A percentile compares a stretch with the other conserved stretches of the same genome.
These are phyloP conservation scores for Anisodus tanguticus DNA, from an alignment of 257 asterid species.

Conservation along the genomic window DNA sequence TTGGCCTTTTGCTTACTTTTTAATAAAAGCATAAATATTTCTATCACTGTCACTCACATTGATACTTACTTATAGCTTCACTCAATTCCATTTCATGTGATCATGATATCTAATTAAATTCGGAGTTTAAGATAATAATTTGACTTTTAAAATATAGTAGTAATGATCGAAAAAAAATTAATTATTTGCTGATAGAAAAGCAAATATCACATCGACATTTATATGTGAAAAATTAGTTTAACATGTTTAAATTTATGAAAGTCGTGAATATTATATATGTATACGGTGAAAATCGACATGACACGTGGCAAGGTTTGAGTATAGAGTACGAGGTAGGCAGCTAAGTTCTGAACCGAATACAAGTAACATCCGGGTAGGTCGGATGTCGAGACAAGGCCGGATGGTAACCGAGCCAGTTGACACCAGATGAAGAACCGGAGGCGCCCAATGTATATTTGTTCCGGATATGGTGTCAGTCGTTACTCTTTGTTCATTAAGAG, in stretches of 20 bases:
- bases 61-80: background rate
- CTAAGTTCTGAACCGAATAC: no score
- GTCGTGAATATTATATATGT: background rate
- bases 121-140: background rate
- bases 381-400: no score
- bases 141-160: background rate
- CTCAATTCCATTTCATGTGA: background rate
- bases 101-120: background rate
- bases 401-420: no score
- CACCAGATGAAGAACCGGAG: no score
- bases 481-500: no score
- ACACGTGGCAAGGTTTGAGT: no score
- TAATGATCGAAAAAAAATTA: background rate
- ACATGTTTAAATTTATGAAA: background rate
- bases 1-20: conserved; percentile 6
- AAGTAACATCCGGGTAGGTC: no score
- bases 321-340: no score
- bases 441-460: no score
- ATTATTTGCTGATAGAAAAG: no score
- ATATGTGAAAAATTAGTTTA: background rate
- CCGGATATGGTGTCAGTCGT: no score
- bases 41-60: background rate
- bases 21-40: conserved; percentile 8
- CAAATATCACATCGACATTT: background rate
- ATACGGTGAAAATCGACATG: no score